phyloP scores from a whole-genome alignment of 116 monocot species.

The Posidonia oceanica region DNA sequence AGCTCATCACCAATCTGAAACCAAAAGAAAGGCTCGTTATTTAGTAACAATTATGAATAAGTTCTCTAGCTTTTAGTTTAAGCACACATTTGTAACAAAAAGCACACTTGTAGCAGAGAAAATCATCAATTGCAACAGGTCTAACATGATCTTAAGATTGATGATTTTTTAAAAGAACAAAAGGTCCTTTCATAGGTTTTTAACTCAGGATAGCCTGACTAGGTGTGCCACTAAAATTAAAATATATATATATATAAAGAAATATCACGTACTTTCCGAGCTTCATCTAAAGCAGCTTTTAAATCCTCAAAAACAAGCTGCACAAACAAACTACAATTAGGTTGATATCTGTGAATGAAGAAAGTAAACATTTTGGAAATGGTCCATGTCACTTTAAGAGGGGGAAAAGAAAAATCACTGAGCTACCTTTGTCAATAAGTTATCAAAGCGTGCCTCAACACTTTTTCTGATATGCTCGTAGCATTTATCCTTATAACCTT shows the following conservation, averaged over 20 bases:
- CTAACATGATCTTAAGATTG: no score
- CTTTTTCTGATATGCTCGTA: constrained; percentile 85
- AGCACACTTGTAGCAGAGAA: no score
- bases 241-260: background rate
- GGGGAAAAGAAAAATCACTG: background rate
- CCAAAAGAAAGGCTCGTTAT: background rate
- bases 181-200: background rate
- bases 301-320: constrained; percentile 87
- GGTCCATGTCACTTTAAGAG: background rate
- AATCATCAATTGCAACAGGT: no score
- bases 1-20: constrained; percentile 85
- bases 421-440: constrained; percentile 63
- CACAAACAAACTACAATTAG: constrained; percentile 1
- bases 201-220: background rate
- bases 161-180: no score
- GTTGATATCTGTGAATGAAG: background rate
- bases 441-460: constrained; percentile 88
- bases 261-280: constrained; percentile 44
- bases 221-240: background rate
- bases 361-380: background rate
- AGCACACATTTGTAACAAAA: no score
- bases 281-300: constrained; percentile 94
- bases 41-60: background rate
- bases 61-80: no score
- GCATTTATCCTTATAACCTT: constrained; percentile 96